Evolutionary conservation across 164 flowering plant species (phyloP), one percentile per base, ranked within the genome.

Genomic region (Magnolia officinalis): DNA sequence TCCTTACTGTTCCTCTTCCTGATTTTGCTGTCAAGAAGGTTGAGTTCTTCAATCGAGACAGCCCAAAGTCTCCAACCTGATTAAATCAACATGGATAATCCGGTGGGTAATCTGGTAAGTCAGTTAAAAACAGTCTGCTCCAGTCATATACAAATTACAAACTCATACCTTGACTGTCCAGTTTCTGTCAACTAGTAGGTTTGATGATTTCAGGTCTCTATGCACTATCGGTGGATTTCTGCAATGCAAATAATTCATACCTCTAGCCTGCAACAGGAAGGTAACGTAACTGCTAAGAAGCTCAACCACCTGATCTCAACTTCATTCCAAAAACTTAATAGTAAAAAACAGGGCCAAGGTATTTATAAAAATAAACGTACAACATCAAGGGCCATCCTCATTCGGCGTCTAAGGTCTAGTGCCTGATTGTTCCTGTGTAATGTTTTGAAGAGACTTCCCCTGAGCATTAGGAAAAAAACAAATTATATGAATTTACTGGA

Each of bases 61-160:
- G 79, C 72, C 97, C 98, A 79, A 94, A 94, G 80, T 94, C 98
- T 67, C 98, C 95, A 80, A 94, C 98, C 98, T 94, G 80, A 66
- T 21, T n/a, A 49, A 58, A 50, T 55, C 51, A 71, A 29, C 66
- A 29, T 51, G 3, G 73, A 52, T 23, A 23, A 52, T 13, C 68
- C 50, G 2, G 19, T 51, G 3, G 73, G 51, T 23, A 23, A 52
- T 13, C 68, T 31, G 2, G 19, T 26, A 23, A 72, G 72, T 45
- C 49, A 11, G 20, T 8, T 49, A 70, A 66, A 23, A 7, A 8
- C 18, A 74, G 14, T 69, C 77, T 76, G 24, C 68, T 66, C 8
- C 52, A 50, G 19, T 50, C 58, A 26, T 26, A 24, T 49, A 70
- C n/a, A 74, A 70, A 1, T 26, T 10, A 73, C 26, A 72, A 70